A percentile compares a stretch with the other conserved stretches of the same genome.
Evolutionary conservation across 805 yeast genomes (phyloP).

Genomic region (Teunomyces funiuensis): DNA sequence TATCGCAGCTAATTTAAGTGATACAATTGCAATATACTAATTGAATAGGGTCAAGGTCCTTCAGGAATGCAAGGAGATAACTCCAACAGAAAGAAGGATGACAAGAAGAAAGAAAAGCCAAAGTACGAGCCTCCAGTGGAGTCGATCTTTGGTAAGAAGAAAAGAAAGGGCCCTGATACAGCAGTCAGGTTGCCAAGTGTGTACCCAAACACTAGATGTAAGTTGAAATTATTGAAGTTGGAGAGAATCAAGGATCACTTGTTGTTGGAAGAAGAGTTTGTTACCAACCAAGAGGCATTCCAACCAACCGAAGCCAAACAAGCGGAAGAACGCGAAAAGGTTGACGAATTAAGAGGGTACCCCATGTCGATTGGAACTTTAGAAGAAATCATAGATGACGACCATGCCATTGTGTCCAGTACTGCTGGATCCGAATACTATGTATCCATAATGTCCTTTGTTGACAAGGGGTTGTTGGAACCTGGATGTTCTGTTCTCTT

Average conservation of each 20-base stretch:
- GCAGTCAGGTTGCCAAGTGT: conserved; percentile 83
- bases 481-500: conserved; percentile 95
- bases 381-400: conserved; percentile 97
- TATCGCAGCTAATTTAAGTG: neutral
- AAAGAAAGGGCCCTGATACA: conserved; percentile 89
- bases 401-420: conserved; percentile 96
- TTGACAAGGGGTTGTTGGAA: conserved; percentile 91
- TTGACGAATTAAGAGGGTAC: conserved; percentile 92
- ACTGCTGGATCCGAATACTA: conserved; percentile 97
- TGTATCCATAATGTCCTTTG: conserved; percentile 93
- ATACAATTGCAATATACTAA: conserved; percentile 9
- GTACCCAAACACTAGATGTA: conserved; percentile 90
- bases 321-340: conserved; percentile 91
- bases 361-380: conserved; percentile 96
- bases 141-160: conserved; percentile 88
- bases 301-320: conserved; percentile 96
- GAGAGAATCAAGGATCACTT: conserved; percentile 97
- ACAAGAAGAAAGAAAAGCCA: conserved; percentile 78
- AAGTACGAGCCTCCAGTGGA: conserved; percentile 99
- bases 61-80: conserved; percentile 55
- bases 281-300: conserved; percentile 88
- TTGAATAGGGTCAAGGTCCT: conserved; percentile 51
- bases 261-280: conserved; percentile 92
- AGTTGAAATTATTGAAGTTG: conserved; percentile 83
- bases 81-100: conserved; percentile 50